These are phyloP conservation scores for Platanthera guangdongensis DNA, from an alignment of 106 monocot species.

Conservation along the genomic window DNA sequence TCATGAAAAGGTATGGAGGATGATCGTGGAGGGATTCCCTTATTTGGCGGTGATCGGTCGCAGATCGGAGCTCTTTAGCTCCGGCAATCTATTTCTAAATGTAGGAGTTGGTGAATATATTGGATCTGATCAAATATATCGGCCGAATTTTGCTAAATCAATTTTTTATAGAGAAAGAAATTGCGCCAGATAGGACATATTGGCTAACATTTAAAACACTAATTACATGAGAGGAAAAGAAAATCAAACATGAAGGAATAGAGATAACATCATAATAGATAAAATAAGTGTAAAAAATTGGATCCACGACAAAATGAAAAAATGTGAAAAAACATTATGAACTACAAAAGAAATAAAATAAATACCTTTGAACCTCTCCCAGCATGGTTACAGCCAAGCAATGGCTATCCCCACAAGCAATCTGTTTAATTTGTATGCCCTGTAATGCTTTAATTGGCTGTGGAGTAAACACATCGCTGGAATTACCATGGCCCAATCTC, in stretches of 20 bases:
- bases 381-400: constrained; percentile 85
- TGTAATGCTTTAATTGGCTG: constrained; percentile 89
- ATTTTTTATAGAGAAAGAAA: too few species aligned
- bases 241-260: neutral
- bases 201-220: too few species aligned
- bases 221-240: neutral
- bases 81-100: too few species aligned
- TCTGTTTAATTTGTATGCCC: constrained; percentile 78
- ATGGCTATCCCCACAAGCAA: constrained; percentile 98
- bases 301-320: neutral
- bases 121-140: too few species aligned
- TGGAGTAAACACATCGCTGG: constrained; percentile 88
- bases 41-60: too few species aligned
- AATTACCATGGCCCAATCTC: constrained; percentile 92
- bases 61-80: too few species aligned
- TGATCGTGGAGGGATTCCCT: too few species aligned
- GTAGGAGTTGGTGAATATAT: too few species aligned
- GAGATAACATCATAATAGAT: neutral
- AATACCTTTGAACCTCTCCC: constrained; percentile 21
- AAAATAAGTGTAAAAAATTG: neutral
- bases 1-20: too few species aligned
- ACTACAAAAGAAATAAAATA: neutral
- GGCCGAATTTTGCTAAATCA: too few species aligned
- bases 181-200: too few species aligned
- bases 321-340: neutral